Evolutionary conservation across 1,284 basidiomycete genomes (phyloP).

Genomic region (Puccinia horiana): DNA sequence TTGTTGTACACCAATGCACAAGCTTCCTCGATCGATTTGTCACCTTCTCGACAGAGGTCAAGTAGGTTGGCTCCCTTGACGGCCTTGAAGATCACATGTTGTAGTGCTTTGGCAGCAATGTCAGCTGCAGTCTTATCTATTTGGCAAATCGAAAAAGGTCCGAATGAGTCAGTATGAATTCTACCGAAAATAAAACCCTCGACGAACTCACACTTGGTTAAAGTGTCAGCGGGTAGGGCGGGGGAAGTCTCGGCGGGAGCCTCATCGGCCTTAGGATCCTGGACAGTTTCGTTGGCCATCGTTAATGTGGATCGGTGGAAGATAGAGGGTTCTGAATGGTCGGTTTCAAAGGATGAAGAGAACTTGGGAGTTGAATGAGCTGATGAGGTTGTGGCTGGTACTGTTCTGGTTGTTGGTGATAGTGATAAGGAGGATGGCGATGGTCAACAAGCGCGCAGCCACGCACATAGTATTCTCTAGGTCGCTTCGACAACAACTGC

Average conservation of each 20-base stretch:
- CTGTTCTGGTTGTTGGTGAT: slow-evolving; percentile 3
- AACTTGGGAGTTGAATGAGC: slow-evolving; percentile 10
- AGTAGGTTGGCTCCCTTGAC: slow-evolving; percentile 28
- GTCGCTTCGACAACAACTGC: background rate
- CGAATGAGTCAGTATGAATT: background rate
- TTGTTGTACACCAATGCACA: slow-evolving; percentile 48
- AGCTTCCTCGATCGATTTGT: slow-evolving; percentile 42
- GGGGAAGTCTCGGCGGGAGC: slow-evolving; percentile 25
- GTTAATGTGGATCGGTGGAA: background rate
- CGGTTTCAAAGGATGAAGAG: background rate
- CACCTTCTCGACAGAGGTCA: slow-evolving; percentile 36
- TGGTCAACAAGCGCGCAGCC: slow-evolving; percentile 19
- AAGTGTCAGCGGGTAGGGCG: slow-evolving; percentile 40
- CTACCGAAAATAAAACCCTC: background rate
- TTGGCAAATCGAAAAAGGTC: background rate
- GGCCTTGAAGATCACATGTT: slow-evolving; percentile 48
- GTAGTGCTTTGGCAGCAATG: slow-evolving; percentile 43
- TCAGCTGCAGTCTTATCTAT: slow-evolving; percentile 49
- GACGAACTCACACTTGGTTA: slow-evolving; percentile 42
- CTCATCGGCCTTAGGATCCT: background rate
- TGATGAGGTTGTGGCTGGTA: slow-evolving; percentile 7
- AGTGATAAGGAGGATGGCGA: background rate
- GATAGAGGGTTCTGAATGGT: background rate
- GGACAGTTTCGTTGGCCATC: slow-evolving; percentile 13
- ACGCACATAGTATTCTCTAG: background rate